phyloP scores from a whole-genome alignment of 2,329 filamentous ascomycete species.

The Immersiporthe knoxdaviesiana region DNA sequence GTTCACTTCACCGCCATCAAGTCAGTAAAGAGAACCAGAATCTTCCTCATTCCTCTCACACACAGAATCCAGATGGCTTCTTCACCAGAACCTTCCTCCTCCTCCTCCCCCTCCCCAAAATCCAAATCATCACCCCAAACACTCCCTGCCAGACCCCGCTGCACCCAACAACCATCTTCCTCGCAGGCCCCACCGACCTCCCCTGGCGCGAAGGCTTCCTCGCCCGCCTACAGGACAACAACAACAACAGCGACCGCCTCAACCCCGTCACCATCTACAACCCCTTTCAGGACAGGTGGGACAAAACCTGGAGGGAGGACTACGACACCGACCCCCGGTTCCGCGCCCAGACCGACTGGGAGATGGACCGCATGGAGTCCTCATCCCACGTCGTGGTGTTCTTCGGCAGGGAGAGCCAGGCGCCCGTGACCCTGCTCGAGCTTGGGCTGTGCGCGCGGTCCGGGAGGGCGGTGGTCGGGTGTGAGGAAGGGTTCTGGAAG shows the following conservation, averaged over 20 bases:
- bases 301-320: slow-evolving; percentile 55
- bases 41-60: neutral
- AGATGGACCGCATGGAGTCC: slow-evolving; percentile 58
- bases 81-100: neutral
- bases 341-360: slow-evolving; percentile 62
- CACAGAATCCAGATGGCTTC: neutral
- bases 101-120: neutral
- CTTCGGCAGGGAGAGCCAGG: slow-evolving; percentile 55
- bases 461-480: slow-evolving; percentile 57
- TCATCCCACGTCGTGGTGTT: slow-evolving; percentile 61
- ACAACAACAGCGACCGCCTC: neutral
- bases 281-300: slow-evolving; percentile 61
- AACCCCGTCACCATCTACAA: slow-evolving; percentile 56
- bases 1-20: neutral
- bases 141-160: slow-evolving; percentile 6
- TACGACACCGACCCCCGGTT: slow-evolving; percentile 48
- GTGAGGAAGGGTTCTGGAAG: slow-evolving; percentile 56
- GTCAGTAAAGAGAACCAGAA: neutral
- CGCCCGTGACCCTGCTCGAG: slow-evolving; percentile 63
- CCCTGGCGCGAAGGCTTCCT: slow-evolving; percentile 55
- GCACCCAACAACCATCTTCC: slow-evolving; percentile 49
- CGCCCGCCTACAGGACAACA: no score
- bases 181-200: slow-evolving; percentile 58
- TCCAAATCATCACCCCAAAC: slow-evolving; percentile 28
- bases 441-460: slow-evolving; percentile 54